Evolutionary conservation across 352 stramenopile species (phyloP).

Genomic region (Halophytophthora polymorphica): DNA sequence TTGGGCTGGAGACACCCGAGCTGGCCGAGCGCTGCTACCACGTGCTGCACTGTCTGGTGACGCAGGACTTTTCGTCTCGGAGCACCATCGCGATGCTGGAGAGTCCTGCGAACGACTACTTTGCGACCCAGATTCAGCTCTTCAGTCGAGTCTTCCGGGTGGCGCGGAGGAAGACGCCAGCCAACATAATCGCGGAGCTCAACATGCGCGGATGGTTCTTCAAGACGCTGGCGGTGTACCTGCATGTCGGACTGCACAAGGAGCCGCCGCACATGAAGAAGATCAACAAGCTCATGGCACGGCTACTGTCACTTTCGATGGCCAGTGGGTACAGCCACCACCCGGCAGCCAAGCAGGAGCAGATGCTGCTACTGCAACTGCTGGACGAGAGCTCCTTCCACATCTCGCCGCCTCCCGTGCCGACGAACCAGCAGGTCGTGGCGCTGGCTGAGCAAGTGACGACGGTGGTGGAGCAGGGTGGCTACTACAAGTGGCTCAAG

Average conservation of each 20-base stretch:
- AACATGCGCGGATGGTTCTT: conserved; percentile 86
- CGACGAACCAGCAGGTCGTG: conserved; percentile 67
- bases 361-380: conserved; percentile 69
- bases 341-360: conserved; percentile 36
- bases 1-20: conserved; percentile 59
- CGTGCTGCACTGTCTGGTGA: conserved; percentile 59
- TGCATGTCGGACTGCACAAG: conserved; percentile 69
- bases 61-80: conserved; percentile 64
- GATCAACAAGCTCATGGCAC: conserved; percentile 59
- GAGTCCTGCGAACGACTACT: conserved; percentile 60
- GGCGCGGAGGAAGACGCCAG: conserved; percentile 29
- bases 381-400: conserved; percentile 67
- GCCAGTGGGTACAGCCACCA: conserved; percentile 21
- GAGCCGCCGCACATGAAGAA: conserved; percentile 69
- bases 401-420: conserved; percentile 53
- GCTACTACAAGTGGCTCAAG: conserved; percentile 78
- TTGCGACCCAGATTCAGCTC: conserved; percentile 60
- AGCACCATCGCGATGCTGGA: conserved; percentile 54
- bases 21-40: conserved; percentile 66
- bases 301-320: conserved; percentile 35
- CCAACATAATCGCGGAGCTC: conserved; percentile 46
- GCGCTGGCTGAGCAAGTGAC: conserved; percentile 66
- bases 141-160: conserved; percentile 52
- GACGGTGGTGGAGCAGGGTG: conserved; percentile 42
- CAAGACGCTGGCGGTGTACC: conserved; percentile 72